Base-by-base conservation (phyloP, 768 basidiomycete genomes). In the Antrodiella citrinella region DNA sequence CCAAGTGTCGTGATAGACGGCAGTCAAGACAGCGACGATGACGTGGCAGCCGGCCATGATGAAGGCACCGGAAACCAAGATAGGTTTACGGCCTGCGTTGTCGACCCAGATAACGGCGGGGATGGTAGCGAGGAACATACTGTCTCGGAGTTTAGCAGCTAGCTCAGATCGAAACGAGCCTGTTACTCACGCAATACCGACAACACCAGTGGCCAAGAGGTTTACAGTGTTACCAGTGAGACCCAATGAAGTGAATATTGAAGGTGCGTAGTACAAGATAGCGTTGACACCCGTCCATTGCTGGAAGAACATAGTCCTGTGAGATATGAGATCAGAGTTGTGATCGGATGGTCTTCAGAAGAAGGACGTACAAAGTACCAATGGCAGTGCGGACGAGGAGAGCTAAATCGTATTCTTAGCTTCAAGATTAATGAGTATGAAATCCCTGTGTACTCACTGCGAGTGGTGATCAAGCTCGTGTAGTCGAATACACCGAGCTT, bases 61-160 rank as follows among this genome's bases (percentile, higher is more conserved):
- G 65, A 87, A 80, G 3, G 84, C 84, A 5, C 84, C 84, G n/a
- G 81, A 83, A 20, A 85, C 66, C 51, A 86, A 62, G 40, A 86
- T 80, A 4, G 86, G 86, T 64, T 81, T 85, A 26, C 87, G 78
- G 19, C 86, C 88, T 21, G 81, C 59, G 54, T 84, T 77, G 65
- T 90, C 87, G 25, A 91, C 76, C 72, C 81, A 89, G n/a, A 90
- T 71, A 18, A 89, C 86, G 2, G 87, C 85, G 3, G 87, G 87
- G 52, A 90, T 84, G 0, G 86, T 88, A 2, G 86, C 81, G 51
- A 85, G 63, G 65, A 81, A 87, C 80, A 84, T 84, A 43, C 81
- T 82, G 50, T 7, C 25, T 26, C 26, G 24, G 26, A 7, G 9
- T 11, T 4, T 26, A 39, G 19, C 9, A 50, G 22, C 15, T 10